phyloP scores from a whole-genome alignment of 805 yeast species.

The Ogataea polymorpha region DNA sequence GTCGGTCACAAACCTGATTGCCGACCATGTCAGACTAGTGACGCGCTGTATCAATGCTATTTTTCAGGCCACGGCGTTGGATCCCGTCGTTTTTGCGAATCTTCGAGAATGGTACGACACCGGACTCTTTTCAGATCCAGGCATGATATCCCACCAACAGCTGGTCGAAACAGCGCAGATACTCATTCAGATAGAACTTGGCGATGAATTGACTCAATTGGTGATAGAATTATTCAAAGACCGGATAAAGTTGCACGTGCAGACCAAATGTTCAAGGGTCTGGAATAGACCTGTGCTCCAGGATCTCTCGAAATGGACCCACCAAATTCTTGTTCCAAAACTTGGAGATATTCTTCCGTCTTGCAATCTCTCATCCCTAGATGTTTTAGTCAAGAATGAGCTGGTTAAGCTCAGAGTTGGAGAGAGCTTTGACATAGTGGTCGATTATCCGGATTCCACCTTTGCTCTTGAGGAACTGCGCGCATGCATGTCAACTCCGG shows the following conservation, averaged over 20 bases:
- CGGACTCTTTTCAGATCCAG: conserved; percentile 14
- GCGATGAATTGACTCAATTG: conserved; percentile 25
- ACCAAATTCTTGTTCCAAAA: conserved; percentile 37
- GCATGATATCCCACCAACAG: conserved; percentile 10
- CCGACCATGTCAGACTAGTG: conserved; percentile 17
- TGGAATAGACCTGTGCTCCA: conserved; percentile 41
- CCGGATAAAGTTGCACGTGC: conserved; percentile 35
- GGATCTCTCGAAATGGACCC: conserved; percentile 37
- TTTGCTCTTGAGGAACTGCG: conserved; percentile 58
- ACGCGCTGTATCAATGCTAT: conserved; percentile 23
- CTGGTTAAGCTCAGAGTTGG: conserved; percentile 43
- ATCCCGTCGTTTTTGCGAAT: conserved; percentile 7
- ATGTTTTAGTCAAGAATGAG: conserved; percentile 21
- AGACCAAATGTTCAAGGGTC: conserved; percentile 28
- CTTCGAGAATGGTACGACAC: conserved; percentile 16
- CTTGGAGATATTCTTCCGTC: conserved; percentile 18
- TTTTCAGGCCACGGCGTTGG: conserved; percentile 17
- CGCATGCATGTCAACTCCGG: conserved; percentile 43
- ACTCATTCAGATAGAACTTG: conserved; percentile 18
- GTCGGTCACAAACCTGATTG: conserved; percentile 8
- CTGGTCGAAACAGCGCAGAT: conserved; percentile 18
- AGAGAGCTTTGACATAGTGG: conserved; percentile 60
- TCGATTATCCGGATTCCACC: conserved; percentile 48
- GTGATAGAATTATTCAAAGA: conserved; percentile 38
- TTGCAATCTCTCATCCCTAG: conserved; percentile 15